phyloP scores from a whole-genome alignment of 1,284 basidiomycete genomes.

The Irpex sp. region DNA sequence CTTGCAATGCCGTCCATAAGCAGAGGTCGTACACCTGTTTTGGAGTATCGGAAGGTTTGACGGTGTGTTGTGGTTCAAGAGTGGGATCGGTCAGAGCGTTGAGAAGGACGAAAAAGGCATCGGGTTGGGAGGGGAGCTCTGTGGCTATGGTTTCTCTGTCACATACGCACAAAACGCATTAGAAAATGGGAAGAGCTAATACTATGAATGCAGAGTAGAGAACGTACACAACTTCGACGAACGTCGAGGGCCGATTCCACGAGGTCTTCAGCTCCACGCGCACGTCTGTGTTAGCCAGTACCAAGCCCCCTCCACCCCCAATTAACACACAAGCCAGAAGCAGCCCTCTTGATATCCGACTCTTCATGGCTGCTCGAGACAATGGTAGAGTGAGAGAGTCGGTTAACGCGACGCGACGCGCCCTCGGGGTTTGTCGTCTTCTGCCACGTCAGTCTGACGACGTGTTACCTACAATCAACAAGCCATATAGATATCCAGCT shows the following conservation, averaged over 20 bases:
- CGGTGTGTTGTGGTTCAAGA: constrained; percentile 30
- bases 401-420: not conserved
- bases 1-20: constrained; percentile 44
- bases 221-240: constrained; percentile 81
- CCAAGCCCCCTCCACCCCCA: not conserved
- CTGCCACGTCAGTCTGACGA: not conserved
- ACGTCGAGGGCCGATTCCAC: constrained; percentile 72
- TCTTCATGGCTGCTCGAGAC: not conserved
- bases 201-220: not conserved
- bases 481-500: not conserved
- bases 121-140: constrained; percentile 45
- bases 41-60: constrained; percentile 34
- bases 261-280: constrained; percentile 77
- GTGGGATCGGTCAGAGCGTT: constrained; percentile 55
- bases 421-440: not conserved
- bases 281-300: constrained; percentile 41
- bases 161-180: constrained; percentile 1
- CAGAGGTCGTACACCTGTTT: constrained; percentile 53
- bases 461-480: not conserved
- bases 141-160: constrained; percentile 57
- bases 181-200: constrained; percentile 9
- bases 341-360: not conserved
- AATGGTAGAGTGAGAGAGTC: not conserved
- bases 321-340: not conserved
- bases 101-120: constrained; percentile 68